These are phyloP conservation scores for Exophiala oligosperma DNA, from an alignment of 2,329 filamentous ascomycete species.

Conservation along the genomic window DNA sequence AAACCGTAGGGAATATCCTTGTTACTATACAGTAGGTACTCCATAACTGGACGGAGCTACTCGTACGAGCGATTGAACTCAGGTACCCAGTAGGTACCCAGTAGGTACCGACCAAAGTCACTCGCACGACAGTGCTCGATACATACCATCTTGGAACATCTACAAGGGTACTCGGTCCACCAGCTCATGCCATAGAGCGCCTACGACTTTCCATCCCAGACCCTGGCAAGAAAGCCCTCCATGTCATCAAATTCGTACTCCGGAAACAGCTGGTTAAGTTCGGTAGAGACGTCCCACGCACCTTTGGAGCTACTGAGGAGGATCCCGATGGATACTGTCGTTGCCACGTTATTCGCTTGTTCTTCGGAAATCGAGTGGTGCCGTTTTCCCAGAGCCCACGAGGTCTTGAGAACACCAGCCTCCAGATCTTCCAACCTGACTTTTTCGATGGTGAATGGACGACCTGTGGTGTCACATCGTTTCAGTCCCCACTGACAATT, in stretches of 20 bases:
- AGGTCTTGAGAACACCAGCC: conserved; percentile 37
- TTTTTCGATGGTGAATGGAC: conserved; percentile 39
- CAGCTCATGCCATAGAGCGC: too few species aligned
- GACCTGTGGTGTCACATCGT: conserved; percentile 22
- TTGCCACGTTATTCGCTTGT: conserved; percentile 28
- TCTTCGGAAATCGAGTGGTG: conserved; percentile 35
- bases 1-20: too few species aligned
- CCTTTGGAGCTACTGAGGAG: conserved; percentile 28
- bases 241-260: conserved; percentile 35
- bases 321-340: conserved; percentile 27
- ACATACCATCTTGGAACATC: too few species aligned
- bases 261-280: conserved; percentile 39
- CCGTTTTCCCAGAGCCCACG: conserved; percentile 29
- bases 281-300: conserved; percentile 34
- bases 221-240: conserved; percentile 33
- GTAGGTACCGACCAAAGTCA: too few species aligned
- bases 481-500: conserved; percentile 14
- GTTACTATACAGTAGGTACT: too few species aligned
- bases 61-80: too few species aligned
- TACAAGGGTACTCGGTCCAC: neutral
- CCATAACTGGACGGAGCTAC: too few species aligned
- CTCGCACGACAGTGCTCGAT: too few species aligned
- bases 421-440: conserved; percentile 51
- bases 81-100: too few species aligned
- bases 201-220: conserved; percentile 31